Evolutionary conservation across 1,139 yeast species (phyloP), one percentile per base, ranked within the genome.

Genomic region (Sugiyamaella neomexicana): DNA sequence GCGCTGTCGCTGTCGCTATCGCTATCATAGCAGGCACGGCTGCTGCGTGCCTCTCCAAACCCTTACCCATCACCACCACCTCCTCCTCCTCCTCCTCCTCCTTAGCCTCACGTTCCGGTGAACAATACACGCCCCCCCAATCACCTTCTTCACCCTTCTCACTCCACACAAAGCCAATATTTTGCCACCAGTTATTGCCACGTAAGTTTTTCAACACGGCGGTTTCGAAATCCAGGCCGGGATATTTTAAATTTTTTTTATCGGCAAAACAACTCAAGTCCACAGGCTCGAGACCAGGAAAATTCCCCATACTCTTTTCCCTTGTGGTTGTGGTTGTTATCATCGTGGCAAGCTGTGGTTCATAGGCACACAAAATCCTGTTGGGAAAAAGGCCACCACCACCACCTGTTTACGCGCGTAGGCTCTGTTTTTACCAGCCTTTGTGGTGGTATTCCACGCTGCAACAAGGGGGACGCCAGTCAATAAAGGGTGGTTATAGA

Each of bases 391-490:
- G 25, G 25, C 25, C 25, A 5, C 25, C 25, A 20, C 25, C 36
- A 10, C 36, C 32, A 6, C 36, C 36, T 23, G 32, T 36, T 36
- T 25, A 36, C 48, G 34, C 40, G 32, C 40, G n/a, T n/a, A 7
- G 39, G 32, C 13, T 3, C 10, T 36, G 40, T 44, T 44, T 32
- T 23, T 10, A 17, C 23, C 37, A 36, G 29, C 37, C 23, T 16
- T 20, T 41, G 37, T 41, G 49, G 42, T 45, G 49, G 49, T 45
- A 20, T 36, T 37, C 42, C 49, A 45, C 49, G 49, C 49, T 36
- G 49, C 49, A 38, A 45, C 49, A 45, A 45, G 49, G 49, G 49
- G 49, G 49, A 38, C 29, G 34, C 49, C 49, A 45, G 49, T 31
- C 41, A 45, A 45, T 45, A 45, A 29, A 16, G 37, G 42, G 12